Base-by-base conservation (phyloP, 2,329 filamentous ascomycete species). In the Aureobasidium sp. region DNA sequence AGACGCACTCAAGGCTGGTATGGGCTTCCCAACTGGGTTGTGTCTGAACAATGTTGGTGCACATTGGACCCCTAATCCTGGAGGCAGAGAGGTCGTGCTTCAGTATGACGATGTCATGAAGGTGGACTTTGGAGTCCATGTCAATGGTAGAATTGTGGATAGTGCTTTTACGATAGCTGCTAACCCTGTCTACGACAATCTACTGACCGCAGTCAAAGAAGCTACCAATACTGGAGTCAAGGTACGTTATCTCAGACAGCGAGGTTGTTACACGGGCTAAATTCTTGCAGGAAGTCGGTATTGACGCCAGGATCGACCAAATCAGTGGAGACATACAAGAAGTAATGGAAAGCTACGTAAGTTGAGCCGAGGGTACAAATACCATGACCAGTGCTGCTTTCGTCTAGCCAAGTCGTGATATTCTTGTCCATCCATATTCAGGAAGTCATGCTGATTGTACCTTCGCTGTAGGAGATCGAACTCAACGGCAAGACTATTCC, bases 231-330 rank as follows among this genome's bases (percentile, higher is more conserved):
- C 85, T 25, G 93, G 93, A 70, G 83, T 97, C 70, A 86, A 78
- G 68, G 80, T 81, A 74, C 66, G 75, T 21, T 21, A 16, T 1
- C 2, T 8, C 13, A 14, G n/a, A 21, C 6, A 4, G 9, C 21
- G 8, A 50, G 6, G 10, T 25, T 21, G 5, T 11, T 14, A 36
- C 9, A 10, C 14, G 5, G 14, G 47, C 47, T 50, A 11, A 50
- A 9, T 50, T 2, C 5, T 36, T 21, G 27, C 67, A 85, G 80
- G 89, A 95, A 78, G 91, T 92, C 6, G 92, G 92, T 69, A 96
- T 97, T 69, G 92, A 97, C 72, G 91, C 91, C 50, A 86, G 92
- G 61, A 86, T 97, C 68, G 87, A 88, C 65, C 91, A 96, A 69
- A 89, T 96, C 65, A 90, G 91, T 63, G 88, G 84, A 10, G 81